These are phyloP conservation scores for Teratosphaeriaceae sp. DNA, from an alignment of 2,329 filamentous ascomycete genomes.

Conservation along the genomic window DNA sequence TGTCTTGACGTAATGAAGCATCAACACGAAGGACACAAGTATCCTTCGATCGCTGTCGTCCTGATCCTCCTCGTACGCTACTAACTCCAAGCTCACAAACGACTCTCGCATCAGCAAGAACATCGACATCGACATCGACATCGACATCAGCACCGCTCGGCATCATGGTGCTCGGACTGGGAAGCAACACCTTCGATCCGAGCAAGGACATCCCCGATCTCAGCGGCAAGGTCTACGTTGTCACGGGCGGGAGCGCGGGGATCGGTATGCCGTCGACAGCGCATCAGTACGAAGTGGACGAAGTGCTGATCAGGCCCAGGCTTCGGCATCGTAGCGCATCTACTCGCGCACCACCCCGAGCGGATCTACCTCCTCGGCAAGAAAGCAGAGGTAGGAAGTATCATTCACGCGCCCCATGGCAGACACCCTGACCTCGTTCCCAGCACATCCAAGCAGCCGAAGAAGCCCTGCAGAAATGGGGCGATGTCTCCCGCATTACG, in stretches of 20 bases:
- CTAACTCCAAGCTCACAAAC: too few relatives aligned
- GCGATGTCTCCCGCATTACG: slow-evolving; percentile 40
- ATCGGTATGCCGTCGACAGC: too few relatives aligned
- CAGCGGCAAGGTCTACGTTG: slow-evolving; percentile 19
- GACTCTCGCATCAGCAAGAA: too few relatives aligned
- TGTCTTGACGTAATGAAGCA: neutral
- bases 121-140: too few relatives aligned
- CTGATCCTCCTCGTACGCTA: too few relatives aligned
- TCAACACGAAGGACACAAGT: too few relatives aligned
- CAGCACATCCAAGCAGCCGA: slow-evolving; percentile 42
- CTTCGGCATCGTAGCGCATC: slow-evolving; percentile 46
- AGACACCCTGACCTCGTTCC: slow-evolving; percentile 13
- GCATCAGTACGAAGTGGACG: too few relatives aligned
- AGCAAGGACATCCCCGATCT: slow-evolving; percentile 22
- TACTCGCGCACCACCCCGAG: slow-evolving; percentile 44
- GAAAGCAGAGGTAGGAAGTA: slow-evolving; percentile 28
- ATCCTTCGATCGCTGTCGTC: too few relatives aligned
- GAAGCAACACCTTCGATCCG: slow-evolving; percentile 17
- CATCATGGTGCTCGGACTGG: slow-evolving; percentile 9
- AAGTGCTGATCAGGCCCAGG: slow-evolving; percentile 27
- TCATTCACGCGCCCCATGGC: neutral
- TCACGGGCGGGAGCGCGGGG: slow-evolving; percentile 21
- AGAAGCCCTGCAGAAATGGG: slow-evolving; percentile 37
- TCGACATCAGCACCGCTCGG: too few relatives aligned
- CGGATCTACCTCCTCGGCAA: slow-evolving; percentile 45